Evolutionary conservation across 257 asterid genomes (phyloP).

Genomic region (Ocimum tenuiflorum): DNA sequence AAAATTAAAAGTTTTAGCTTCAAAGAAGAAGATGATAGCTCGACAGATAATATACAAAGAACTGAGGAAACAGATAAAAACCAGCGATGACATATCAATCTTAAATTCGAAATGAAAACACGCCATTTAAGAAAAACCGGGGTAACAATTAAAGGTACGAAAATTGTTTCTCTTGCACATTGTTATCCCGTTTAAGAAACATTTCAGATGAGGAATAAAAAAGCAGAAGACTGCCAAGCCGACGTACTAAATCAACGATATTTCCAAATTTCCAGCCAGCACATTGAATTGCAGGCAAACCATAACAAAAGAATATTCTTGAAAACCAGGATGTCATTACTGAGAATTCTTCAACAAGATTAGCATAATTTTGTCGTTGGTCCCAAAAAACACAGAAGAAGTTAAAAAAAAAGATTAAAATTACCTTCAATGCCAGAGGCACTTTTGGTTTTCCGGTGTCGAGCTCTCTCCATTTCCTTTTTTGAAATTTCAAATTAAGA

Average conservation of each 20-base stretch:
- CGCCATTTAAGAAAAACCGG: neutral
- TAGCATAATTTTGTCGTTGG: neutral
- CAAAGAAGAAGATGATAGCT: neutral
- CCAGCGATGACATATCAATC: neutral
- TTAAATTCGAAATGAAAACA: neutral
- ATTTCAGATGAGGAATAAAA: neutral
- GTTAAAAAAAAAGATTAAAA: neutral
- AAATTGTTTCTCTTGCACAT: neutral
- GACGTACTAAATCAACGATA: neutral
- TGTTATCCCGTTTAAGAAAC: neutral
- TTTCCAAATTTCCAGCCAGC: neutral
- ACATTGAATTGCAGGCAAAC: neutral
- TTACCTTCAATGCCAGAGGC: slow-evolving; percentile 68
- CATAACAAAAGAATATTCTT: neutral
- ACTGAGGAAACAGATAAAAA: neutral
- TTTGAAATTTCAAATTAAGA: slow-evolving; percentile 33
- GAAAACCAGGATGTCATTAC: neutral
- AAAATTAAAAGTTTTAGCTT: neutral
- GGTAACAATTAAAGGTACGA: neutral
- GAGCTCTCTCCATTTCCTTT: slow-evolving; percentile 67
- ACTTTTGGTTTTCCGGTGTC: slow-evolving; percentile 72
- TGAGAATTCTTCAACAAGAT: slow-evolving; percentile 7
- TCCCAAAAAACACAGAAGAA: neutral
- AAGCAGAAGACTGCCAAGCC: neutral
- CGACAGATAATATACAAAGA: neutral